Evolutionary conservation across 2,329 filamentous ascomycete species (phyloP), one percentile per base, ranked within the genome.

Genomic region (Ophiostoma fasciatum): DNA sequence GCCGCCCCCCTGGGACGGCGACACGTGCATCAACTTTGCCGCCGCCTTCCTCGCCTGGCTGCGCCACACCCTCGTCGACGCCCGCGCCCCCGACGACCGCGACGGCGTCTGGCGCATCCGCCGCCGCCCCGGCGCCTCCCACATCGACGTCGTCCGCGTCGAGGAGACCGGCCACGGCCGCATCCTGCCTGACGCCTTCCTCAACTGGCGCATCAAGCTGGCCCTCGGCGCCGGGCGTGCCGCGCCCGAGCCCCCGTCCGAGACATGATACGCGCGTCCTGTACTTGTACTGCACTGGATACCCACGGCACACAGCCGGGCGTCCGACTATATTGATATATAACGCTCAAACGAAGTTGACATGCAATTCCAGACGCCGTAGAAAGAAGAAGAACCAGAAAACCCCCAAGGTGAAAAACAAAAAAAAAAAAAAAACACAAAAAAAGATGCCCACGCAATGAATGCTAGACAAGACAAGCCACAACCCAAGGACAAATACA

Each of bases 21-120:
- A 94, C 51, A 71, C 81, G 46, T 94, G 87, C 51, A 90, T 96
- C 51, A 94, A 93, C 48, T 94, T 94, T 58, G 75, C 84, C 2
- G 74, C 72, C 2, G 65, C 60, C 1, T 82, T 96, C 47, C 57
- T 96, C 13, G 75, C 78, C 7, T 92, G 82, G 63, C 54, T 79
- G 50, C 64, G 74, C 28, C 64, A 63, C 1, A 72, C 77, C 15
- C 72, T 64, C 14, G 79, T 82, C 33, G 70, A 12, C 19, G 25
- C 14, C 25, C 28, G 18, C 12, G 28, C 25, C 20, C 7, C 4
- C 13, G 26, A 14, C 26, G 41, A 33, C 15, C 29, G 15, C 22
- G 42, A 74, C 27, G 84, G 83, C 0, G 76, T 92, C 3, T 96
- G 84, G 80, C 72, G 77, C 42, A 82, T 98, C 49, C 63, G 72